These are phyloP conservation scores for Brassica carinata DNA, from an alignment of 345 rosid genomes.

Conservation along the genomic window DNA sequence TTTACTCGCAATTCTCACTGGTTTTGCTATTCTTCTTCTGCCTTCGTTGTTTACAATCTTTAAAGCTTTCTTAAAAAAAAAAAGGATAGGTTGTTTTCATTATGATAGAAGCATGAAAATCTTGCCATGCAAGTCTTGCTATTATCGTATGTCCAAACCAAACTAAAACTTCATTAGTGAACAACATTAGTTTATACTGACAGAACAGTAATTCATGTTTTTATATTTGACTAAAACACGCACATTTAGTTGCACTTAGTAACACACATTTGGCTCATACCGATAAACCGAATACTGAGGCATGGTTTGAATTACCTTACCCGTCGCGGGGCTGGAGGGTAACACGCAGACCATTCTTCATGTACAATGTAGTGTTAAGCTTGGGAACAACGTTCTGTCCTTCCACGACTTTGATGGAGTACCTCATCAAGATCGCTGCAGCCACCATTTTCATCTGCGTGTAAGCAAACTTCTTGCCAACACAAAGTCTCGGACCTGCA, in stretches of 20 bases:
- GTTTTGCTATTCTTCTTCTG: not conserved
- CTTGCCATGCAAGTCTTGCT: not conserved
- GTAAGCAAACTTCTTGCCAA: constrained; percentile 79
- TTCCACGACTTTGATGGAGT: constrained; percentile 51
- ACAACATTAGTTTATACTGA: not conserved
- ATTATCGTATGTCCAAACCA: constrained; percentile 2
- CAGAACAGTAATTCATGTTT: not conserved
- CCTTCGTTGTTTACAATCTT: not conserved
- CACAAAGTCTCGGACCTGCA: constrained; percentile 70
- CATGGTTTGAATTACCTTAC: not conserved
- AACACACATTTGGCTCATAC: not conserved
- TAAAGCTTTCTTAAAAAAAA: not conserved
- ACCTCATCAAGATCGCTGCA: constrained; percentile 61
- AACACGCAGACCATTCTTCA: constrained; percentile 67
- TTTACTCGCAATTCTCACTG: not conserved
- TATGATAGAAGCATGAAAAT: not conserved
- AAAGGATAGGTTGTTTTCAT: not conserved
- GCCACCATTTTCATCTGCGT: constrained; percentile 91
- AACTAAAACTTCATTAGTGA: not conserved
- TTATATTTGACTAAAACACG: not conserved
- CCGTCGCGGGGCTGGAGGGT: constrained; percentile 47
- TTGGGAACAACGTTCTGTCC: constrained; percentile 63
- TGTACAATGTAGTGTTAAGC: constrained; percentile 69
- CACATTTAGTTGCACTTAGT: not conserved
- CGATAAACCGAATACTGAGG: not conserved